These are phyloP conservation scores for Ceratobasidium sp. DNA, from an alignment of 1,284 basidiomycete genomes.

Conservation along the genomic window DNA sequence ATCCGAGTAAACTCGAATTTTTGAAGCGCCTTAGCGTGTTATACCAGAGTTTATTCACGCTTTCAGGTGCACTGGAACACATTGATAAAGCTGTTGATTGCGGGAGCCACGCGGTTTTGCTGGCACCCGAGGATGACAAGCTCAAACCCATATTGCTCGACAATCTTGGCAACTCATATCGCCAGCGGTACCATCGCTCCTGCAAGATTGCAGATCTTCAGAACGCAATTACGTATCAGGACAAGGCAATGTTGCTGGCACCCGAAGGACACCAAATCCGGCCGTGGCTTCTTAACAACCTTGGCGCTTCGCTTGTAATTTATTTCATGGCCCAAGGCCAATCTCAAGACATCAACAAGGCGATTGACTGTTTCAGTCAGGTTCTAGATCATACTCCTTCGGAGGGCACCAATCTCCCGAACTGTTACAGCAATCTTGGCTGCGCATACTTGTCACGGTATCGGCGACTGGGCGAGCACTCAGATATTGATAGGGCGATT, in stretches of 20 bases:
- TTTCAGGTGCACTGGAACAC: neutral
- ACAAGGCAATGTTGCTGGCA: neutral
- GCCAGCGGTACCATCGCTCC: neutral
- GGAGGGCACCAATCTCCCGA: neutral
- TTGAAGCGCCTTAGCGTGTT: neutral
- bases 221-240: neutral
- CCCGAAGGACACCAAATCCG: neutral
- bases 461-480: neutral
- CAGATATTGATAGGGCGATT: conserved; percentile 1
- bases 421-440: neutral
- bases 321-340: neutral
- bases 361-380: neutral
- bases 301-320: neutral
- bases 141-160: neutral
- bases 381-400: neutral
- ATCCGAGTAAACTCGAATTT: too few species aligned
- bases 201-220: neutral
- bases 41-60: neutral
- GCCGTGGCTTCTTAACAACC: neutral
- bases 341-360: neutral
- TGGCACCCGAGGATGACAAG: neutral
- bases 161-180: neutral
- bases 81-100: neutral
- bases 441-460: neutral
- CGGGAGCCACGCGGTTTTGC: neutral